phyloP scores from a whole-genome alignment of 2,329 filamentous ascomycete species.

The Clonostachys sp. region DNA sequence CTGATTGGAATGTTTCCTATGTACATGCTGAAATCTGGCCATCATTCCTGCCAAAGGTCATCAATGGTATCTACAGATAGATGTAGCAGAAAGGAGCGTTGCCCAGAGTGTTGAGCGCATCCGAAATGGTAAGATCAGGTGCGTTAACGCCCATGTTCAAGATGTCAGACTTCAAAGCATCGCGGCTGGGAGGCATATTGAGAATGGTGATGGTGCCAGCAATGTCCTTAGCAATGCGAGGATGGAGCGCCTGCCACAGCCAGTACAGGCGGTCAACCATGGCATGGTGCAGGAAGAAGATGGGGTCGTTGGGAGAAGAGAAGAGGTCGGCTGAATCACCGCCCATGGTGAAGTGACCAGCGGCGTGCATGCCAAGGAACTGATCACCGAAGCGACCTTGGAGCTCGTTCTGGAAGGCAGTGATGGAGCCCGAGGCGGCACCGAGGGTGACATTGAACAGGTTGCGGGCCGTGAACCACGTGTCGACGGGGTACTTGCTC shows the following conservation, averaged over 20 bases:
- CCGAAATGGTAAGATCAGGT: conserved; percentile 1
- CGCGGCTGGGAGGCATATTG: conserved; percentile 7
- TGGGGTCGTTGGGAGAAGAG: conserved; percentile 18
- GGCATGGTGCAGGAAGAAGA: conserved; percentile 16
- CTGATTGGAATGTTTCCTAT: too few species aligned
- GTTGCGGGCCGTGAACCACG: conserved; percentile 9
- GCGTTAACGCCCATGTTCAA: conserved; percentile 4
- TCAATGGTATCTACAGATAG: conserved; percentile 1
- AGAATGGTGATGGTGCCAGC: conserved; percentile 1
- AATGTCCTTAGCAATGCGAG: conserved; percentile 1
- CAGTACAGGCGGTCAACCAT: conserved; percentile 16
- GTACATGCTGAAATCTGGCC: too few species aligned
- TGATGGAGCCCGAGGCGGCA: conserved; percentile 1
- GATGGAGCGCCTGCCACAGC: conserved; percentile 13
- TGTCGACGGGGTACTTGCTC: conserved; percentile 8
- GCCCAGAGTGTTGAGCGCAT: conserved; percentile 6
- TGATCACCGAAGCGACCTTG: conserved; percentile 10
- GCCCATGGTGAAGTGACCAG: conserved; percentile 33
- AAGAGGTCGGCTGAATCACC: conserved; percentile 23
- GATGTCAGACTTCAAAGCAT: conserved; percentile 3
- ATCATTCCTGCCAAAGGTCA: too few species aligned
- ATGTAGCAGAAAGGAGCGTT: conserved; percentile 6
- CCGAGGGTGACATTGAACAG: conserved; percentile 1
- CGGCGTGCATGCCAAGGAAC: conserved; percentile 31
- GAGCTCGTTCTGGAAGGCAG: conserved; percentile 1